phyloP scores from a whole-genome alignment of 208 protist species.

The Leishmania major region DNA sequence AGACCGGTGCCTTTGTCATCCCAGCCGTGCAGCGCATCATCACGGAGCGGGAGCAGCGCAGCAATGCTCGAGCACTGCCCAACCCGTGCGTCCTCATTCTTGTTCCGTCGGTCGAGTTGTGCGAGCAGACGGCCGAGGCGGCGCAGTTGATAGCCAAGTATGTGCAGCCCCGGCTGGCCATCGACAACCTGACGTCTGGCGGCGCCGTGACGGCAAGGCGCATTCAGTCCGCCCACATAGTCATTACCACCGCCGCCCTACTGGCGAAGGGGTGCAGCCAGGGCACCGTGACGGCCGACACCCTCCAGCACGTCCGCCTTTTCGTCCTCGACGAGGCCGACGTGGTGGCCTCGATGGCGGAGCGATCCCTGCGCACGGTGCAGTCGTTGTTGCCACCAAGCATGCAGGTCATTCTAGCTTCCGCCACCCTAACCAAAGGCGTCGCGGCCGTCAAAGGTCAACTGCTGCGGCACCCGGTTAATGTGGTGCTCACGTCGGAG shows the following conservation, averaged over 20 bases:
- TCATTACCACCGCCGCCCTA: constrained; percentile 84
- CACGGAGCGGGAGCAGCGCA: constrained; percentile 64
- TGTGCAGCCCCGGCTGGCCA: constrained; percentile 72
- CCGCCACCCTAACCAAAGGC: constrained; percentile 94
- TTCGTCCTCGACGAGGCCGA: constrained; percentile 97
- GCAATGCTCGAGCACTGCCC: constrained; percentile 18
- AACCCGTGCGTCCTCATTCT: constrained; percentile 94
- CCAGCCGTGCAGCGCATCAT: constrained; percentile 87
- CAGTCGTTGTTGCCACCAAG: constrained; percentile 80
- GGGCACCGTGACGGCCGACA: constrained; percentile 56
- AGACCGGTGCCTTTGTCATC: constrained; percentile 91
- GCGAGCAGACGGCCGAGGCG: constrained; percentile 93
- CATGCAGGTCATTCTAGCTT: constrained; percentile 95
- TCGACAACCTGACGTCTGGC: constrained; percentile 83
- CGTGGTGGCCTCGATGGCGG: constrained; percentile 94
- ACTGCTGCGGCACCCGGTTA: constrained; percentile 93
- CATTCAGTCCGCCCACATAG: constrained; percentile 76
- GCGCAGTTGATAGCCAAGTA: constrained; percentile 73
- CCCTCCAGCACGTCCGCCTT: constrained; percentile 66
- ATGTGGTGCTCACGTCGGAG: constrained; percentile 86
- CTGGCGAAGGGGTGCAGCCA: constrained; percentile 70
- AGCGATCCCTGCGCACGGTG: constrained; percentile 89
- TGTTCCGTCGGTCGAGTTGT: constrained; percentile 96
- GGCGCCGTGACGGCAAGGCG: constrained; percentile 60
- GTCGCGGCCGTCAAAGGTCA: constrained; percentile 93